Evolutionary conservation across 495 filamentous ascomycete genomes (phyloP), one percentile per base, ranked within the genome.

Genomic region (Lophiotrema nucula): DNA sequence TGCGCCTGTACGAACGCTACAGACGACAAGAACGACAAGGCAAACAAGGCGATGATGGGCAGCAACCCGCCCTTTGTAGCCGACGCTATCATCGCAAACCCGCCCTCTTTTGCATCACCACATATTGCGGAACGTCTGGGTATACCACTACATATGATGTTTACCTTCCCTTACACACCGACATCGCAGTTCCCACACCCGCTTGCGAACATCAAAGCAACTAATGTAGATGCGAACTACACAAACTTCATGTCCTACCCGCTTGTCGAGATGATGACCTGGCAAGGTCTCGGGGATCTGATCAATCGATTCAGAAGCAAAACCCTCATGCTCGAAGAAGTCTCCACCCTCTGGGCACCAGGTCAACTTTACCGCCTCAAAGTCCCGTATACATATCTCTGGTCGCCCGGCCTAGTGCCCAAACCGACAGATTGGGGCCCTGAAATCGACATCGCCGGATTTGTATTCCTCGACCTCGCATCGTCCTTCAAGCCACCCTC

Each of bases 161-260:
- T 74, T 54, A 73, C 72, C 58, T 70, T 74, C 38, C 72, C 72
- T 10, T 74, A 69, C 38, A 63, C 59, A 5, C 71, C 71, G 4
- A 74, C 72, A 5, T 53, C 49, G 11, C 38, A 58, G 16, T 74
- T 74, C 53, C 72, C 72, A 19, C 72, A 74, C 53, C 72, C 72
- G 8, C 37, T 74, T n/a, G 72, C 71, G 11, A 74, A 73, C 53
- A 73, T 74, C 62, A 72, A 70, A 50, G 52, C 60, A 27, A 67
- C 52, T 43, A 75, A 74, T 45, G 66, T 76, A 6, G 73, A 76
- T 48, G 58, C 57, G 12, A 68, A 73, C 46, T 84, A 84, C 55
- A 81, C 84, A 4, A 90, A 90, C 72, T 88, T 88, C 60, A 82
- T 89, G 48, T 82, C 80, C 10, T 90, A 89, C 65, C 81, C 86